Evolutionary conservation across 495 filamentous ascomycete genomes (phyloP), one percentile per base, ranked within the genome.

Genomic region (Umbilicaria muhlenbergii): DNA sequence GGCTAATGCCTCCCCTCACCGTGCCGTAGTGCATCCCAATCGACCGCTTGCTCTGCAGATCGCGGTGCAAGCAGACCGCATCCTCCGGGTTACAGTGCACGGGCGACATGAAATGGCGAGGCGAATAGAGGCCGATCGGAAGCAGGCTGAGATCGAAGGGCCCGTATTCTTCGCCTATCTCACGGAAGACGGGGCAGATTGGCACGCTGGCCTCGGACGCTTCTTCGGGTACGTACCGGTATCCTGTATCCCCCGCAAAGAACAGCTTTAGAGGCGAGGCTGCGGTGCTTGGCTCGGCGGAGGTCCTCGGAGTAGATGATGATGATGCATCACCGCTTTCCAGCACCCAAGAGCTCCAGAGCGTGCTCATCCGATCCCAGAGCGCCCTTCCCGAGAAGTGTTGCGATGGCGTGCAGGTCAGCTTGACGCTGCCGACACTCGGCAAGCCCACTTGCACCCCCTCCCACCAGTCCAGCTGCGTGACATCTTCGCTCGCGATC

Each of bases 331-430:
- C 5, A 19, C 18, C 35, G n/a, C 14, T 18, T 14, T 63, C 54
- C 6, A 76, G 41, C n/a, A 62, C 56, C 71, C 71, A 76, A 36
- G 68, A 68, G 16, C 65, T 65, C 73, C 73, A 76, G 7, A 76
- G 60, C 1, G 66, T 62, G 4, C 46, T 42, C 35, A 51, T 48
- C 5, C 57, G 49, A 15, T 63, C 59, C 38, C 36, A 48, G 0
- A 53, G 47, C 1, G 39, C 34, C 31, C 70, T 52, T 1, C 60
- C 67, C 16, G 63, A 68, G 45, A 53, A 54, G 48, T 74, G 70
- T 39, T 74, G 70, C 0, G 61, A 55, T 0, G 70, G 70, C 51
- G 55, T 63, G 48, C 52, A 72, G 13, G 45, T 56, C 40, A 57
- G 51, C 13, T 14, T 37, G 10, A 63, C 49, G n/a, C 41, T 56